These are phyloP conservation scores for Cordyceps farinosa DNA, from an alignment of 2,329 filamentous ascomycete genomes.

Conservation along the genomic window DNA sequence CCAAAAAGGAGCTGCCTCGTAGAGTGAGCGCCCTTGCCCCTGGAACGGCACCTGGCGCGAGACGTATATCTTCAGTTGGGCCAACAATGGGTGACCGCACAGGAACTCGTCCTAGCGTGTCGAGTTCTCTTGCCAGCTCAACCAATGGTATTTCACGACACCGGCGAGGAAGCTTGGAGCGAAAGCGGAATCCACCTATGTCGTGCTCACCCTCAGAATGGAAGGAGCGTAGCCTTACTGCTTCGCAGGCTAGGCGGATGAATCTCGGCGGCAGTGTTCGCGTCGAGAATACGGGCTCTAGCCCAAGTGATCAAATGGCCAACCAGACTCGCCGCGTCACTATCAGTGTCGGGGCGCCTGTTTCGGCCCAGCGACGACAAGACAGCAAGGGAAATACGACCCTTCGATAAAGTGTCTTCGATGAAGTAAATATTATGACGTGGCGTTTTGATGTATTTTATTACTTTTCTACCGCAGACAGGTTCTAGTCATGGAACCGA, in stretches of 20 bases:
- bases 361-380: conserved; percentile 28
- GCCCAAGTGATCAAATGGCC: conserved; percentile 24
- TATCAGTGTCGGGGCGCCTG: conserved; percentile 32
- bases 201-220: conserved; percentile 47
- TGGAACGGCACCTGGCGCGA: conserved; percentile 34
- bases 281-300: conserved; percentile 27
- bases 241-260: conserved; percentile 56
- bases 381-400: conserved; percentile 29
- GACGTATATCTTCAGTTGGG: conserved; percentile 46
- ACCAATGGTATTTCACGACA: conserved; percentile 55
- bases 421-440: conserved; percentile 24
- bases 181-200: conserved; percentile 51
- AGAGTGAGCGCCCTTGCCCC: conserved; percentile 38
- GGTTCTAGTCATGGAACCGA: background rate
- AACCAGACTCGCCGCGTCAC: conserved; percentile 35
- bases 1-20: conserved; percentile 45
- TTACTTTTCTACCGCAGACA: conserved; percentile 8
- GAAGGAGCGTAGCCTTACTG: conserved; percentile 43
- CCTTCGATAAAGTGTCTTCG: conserved; percentile 29
- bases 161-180: conserved; percentile 48
- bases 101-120: conserved; percentile 34
- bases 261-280: conserved; percentile 46
- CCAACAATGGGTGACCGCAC: conserved; percentile 26
- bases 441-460: conserved; percentile 7
- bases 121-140: conserved; percentile 44